A percentile compares a stretch with the other conserved stretches of the same genome.
Conservation (phyloP, 2,329 filamentous ascomycete species). For the Colletotrichum eremochloae region DNA sequence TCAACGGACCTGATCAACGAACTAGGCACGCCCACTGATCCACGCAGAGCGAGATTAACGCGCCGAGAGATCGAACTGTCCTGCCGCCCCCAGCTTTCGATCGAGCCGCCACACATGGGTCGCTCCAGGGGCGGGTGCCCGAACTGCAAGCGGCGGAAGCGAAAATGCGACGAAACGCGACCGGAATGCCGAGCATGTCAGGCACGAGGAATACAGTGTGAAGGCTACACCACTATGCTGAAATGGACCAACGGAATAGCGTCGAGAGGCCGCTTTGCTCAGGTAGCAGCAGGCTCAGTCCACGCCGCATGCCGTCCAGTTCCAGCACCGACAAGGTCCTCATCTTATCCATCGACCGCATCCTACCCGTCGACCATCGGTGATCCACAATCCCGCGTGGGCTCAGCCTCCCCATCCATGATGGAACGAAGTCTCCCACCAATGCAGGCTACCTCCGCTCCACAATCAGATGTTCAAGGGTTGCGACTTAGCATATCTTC, state of each 20-base stretch:
- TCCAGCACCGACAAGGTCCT: neutral
- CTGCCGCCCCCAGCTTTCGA: no score
- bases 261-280: slow-evolving; percentile 39
- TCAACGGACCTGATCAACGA: neutral
- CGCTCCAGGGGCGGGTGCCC: slow-evolving; percentile 41
- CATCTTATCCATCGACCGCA: slow-evolving; percentile 1
- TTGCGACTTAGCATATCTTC: neutral
- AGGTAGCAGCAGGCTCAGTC: slow-evolving; percentile 31
- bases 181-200: slow-evolving; percentile 40
- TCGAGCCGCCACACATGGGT: slow-evolving; percentile 22
- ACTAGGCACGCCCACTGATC: neutral
- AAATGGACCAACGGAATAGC: slow-evolving; percentile 42
- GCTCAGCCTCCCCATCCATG: slow-evolving; percentile 7
- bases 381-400: neutral
- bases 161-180: slow-evolving; percentile 43
- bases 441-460: neutral
- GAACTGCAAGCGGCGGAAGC: slow-evolving; percentile 42
- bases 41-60: neutral
- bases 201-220: slow-evolving; percentile 37
- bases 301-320: neutral
- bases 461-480: neutral
- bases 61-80: no score
- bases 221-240: slow-evolving; percentile 40
- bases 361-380: neutral
- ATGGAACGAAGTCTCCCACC: neutral